Percentiles rank a stretch among this genome's conserved stretches.
These are phyloP conservation scores for Magnusiomyces sp. DNA, from an alignment of 1,139 yeast genomes.

Conservation along the genomic window DNA sequence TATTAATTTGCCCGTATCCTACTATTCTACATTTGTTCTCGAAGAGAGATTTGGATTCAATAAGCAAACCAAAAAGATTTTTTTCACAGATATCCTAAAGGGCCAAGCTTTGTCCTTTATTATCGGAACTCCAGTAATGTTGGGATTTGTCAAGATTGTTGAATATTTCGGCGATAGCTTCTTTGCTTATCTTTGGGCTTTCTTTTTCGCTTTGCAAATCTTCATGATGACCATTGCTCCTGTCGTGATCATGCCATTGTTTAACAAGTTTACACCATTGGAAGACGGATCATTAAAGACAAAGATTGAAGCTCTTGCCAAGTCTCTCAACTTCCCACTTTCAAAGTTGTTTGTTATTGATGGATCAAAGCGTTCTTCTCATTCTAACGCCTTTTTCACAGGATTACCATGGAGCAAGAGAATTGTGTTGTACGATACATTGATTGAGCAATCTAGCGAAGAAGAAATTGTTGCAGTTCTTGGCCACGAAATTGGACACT, in stretches of 20 bases:
- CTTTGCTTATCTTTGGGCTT: constrained; percentile 67
- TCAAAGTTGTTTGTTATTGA: constrained; percentile 79
- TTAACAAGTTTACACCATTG: constrained; percentile 83
- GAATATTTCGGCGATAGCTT: constrained; percentile 72
- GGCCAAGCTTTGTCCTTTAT: constrained; percentile 43
- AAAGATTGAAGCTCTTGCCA: constrained; percentile 73
- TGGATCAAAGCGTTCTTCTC: constrained; percentile 92
- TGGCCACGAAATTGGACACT: constrained; percentile 97
- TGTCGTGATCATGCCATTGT: constrained; percentile 78
- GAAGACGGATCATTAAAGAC: constrained; percentile 82
- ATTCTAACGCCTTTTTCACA: constrained; percentile 90
- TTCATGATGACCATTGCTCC: constrained; percentile 66
- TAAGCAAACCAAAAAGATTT: constrained; percentile 63
- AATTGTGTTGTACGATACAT: constrained; percentile 85
- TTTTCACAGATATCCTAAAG: constrained; percentile 67
- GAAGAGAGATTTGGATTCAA: constrained; percentile 93
- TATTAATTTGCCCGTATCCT: constrained; percentile 52
- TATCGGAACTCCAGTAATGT: constrained; percentile 65
- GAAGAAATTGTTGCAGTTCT: constrained; percentile 86
- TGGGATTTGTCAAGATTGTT: constrained; percentile 71
- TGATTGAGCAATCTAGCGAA: constrained; percentile 68
- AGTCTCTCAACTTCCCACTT: constrained; percentile 72
- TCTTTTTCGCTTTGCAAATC: constrained; percentile 63
- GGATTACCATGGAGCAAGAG: constrained; percentile 94
- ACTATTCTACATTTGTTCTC: constrained; percentile 74